Evolutionary conservation across 129 eudicot species (phyloP).

Genomic region (Erigeron canadensis): DNA sequence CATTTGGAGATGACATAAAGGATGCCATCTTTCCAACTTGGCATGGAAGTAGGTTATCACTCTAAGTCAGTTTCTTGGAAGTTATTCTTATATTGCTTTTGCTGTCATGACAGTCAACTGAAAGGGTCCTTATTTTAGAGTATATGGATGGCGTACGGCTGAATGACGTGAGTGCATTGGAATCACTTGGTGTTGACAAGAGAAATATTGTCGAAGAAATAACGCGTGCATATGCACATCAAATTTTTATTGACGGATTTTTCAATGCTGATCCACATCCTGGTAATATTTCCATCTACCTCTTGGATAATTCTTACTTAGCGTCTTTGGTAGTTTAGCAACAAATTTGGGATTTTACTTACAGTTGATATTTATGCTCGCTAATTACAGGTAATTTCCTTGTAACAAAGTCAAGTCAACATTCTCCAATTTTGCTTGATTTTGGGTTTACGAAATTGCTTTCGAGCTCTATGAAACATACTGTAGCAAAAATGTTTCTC

Average conservation of each 20-base stretch:
- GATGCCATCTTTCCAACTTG: too few relatives aligned
- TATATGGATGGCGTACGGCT: conserved; percentile 91
- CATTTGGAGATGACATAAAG: too few relatives aligned
- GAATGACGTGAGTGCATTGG: conserved; percentile 61
- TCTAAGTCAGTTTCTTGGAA: conserved; percentile 7
- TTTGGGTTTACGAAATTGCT: conserved; percentile 89
- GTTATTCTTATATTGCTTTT: conserved; percentile 16
- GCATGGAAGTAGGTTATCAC: background rate
- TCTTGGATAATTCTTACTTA: background rate
- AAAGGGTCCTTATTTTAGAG: conserved; percentile 78
- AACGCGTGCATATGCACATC: conserved; percentile 93
- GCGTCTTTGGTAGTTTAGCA: background rate
- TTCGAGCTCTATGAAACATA: conserved; percentile 68
- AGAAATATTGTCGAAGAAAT: conserved; percentile 91
- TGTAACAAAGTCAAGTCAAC: conserved; percentile 82
- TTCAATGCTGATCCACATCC: conserved; percentile 99
- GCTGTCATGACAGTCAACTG: conserved; percentile 67
- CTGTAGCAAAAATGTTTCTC: conserved; percentile 91
- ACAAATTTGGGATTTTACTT: background rate
- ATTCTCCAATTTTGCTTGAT: conserved; percentile 85
- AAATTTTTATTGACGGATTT: conserved; percentile 89
- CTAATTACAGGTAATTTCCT: conserved; percentile 74
- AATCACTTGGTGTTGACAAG: conserved; percentile 68
- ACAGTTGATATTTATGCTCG: conserved; percentile 7
- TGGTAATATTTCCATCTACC: conserved; percentile 45